A percentile compares a stretch with the other conserved stretches of the same genome.
Conservation (phyloP, 129 eudicot species). For the Flaveria robusta region DNA sequence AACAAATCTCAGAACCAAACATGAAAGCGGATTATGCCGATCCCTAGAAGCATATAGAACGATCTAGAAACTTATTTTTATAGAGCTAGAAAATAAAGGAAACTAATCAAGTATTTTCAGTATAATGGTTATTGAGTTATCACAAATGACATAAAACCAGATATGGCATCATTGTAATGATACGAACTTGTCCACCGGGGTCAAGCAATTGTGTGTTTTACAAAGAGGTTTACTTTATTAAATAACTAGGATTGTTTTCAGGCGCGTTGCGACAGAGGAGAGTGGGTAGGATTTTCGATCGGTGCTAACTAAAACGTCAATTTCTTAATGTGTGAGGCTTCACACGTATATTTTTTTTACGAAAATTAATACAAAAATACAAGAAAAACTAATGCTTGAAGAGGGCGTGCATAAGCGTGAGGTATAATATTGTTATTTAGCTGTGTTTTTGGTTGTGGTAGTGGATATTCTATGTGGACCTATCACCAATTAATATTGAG, state of each 20-base stretch:
- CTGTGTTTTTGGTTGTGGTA: too few species aligned
- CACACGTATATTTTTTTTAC: too few species aligned
- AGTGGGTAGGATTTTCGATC: too few species aligned
- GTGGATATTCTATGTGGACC: too few species aligned
- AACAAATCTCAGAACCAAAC: constrained; percentile 4
- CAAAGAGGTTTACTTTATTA: neutral
- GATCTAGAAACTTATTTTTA: neutral
- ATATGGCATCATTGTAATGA: neutral
- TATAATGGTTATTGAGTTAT: neutral
- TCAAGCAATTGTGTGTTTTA: neutral
- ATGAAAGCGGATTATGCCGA: neutral
- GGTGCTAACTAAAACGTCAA: too few species aligned
- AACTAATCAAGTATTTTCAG: neutral
- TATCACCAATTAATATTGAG: too few species aligned
- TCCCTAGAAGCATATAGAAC: neutral
- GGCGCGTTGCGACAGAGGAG: too few species aligned
- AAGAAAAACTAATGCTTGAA: too few species aligned
- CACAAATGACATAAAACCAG: neutral
- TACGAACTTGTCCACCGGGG: neutral
- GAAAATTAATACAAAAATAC: too few species aligned
- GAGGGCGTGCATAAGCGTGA: too few species aligned
- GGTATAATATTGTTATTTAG: too few species aligned
- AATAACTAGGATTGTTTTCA: neutral
- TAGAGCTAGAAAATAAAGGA: constrained; percentile 1
- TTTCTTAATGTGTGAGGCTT: too few species aligned